Evolutionary conservation across 2,329 filamentous ascomycete species (phyloP), one percentile per base, ranked within the genome.

Genomic region (Tolypocladium inflatum): DNA sequence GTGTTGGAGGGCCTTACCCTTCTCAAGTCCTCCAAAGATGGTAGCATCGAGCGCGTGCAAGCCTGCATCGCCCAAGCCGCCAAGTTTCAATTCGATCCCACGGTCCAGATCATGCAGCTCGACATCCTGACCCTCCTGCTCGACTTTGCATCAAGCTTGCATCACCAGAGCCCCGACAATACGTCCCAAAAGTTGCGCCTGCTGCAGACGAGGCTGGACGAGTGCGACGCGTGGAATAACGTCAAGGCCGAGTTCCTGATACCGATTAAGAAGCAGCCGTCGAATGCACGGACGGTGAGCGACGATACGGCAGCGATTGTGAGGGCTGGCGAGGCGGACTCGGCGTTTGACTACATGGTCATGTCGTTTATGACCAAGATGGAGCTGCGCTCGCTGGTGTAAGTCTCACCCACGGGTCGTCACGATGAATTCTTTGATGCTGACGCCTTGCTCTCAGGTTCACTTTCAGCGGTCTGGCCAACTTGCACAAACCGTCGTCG

Each of bases 11-110:
- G 86, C 0, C 77, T 91, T 55, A 80, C 87, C 1, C 82, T 90
- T 61, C 75, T 92, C 54, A 84, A 83, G 60, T 82, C 81, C 9
- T 80, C 80, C 60, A 84, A 83, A 55, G 76, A 84, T 11, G 87
- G 90, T 60, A 81, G 82, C 60, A 74, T 87, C n/a, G 84, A 89
- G 61, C 81, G 86, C 59, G 84, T 90, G 38, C 87, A 91, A 65
- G 79, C 81, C 51, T 89, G 88, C 56, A 81, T 93, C 62, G 89
- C 89, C n/a, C 81, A 86, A 55, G 88, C 86, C 7, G 79, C 86
- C 59, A 89, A 87, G 63, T 81, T 86, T 57, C 89, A 93, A 67
- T 76, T 89, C 13, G 82, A 89, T 43, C 77, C 81, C 1, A 78
- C 80, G n/a, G 77, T 82, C 57, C 77, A 80, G 23, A 80, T 90